Percentiles rank a stretch among this genome's conserved stretches.
phyloP scores from a whole-genome alignment of 1,284 basidiomycete genomes.

The Boletus chippewaensis region DNA sequence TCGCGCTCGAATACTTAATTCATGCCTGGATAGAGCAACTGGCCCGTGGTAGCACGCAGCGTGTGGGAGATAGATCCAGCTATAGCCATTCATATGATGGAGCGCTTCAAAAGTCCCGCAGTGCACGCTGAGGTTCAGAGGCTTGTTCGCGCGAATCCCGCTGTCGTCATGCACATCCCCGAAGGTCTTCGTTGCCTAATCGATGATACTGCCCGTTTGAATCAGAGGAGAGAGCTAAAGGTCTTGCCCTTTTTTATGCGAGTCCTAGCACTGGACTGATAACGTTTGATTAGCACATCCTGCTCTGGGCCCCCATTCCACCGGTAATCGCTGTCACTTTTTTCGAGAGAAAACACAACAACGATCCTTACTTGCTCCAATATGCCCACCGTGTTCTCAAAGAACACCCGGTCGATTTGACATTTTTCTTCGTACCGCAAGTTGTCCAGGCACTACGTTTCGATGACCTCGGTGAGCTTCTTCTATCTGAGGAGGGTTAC shows the following conservation, averaged over 20 bases:
- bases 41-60: slow-evolving; percentile 62
- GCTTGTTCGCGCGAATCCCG: slow-evolving; percentile 70
- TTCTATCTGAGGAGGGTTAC: not conserved
- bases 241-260: slow-evolving; percentile 34
- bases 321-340: slow-evolving; percentile 83
- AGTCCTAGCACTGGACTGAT: slow-evolving; percentile 14
- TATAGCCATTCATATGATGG: slow-evolving; percentile 77
- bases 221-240: slow-evolving; percentile 63
- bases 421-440: slow-evolving; percentile 99
- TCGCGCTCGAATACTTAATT: slow-evolving; percentile 4
- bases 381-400: slow-evolving; percentile 95
- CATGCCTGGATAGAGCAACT: slow-evolving; percentile 48
- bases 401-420: slow-evolving; percentile 89
- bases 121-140: slow-evolving; percentile 68
- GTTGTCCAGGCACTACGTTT: slow-evolving; percentile 92
- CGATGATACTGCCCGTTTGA: slow-evolving; percentile 59
- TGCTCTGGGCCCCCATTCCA: slow-evolving; percentile 85
- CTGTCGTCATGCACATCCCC: slow-evolving; percentile 66
- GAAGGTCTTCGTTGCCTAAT: slow-evolving; percentile 80
- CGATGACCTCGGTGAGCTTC: slow-evolving; percentile 70
- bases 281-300: slow-evolving; percentile 54
- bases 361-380: slow-evolving; percentile 85
- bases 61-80: slow-evolving; percentile 84
- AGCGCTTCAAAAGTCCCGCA: slow-evolving; percentile 71
- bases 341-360: slow-evolving; percentile 80